A percentile compares a stretch with the other conserved stretches of the same genome.
phyloP scores from a whole-genome alignment of 1,284 basidiomycete species.

The Marasmius oreades region DNA sequence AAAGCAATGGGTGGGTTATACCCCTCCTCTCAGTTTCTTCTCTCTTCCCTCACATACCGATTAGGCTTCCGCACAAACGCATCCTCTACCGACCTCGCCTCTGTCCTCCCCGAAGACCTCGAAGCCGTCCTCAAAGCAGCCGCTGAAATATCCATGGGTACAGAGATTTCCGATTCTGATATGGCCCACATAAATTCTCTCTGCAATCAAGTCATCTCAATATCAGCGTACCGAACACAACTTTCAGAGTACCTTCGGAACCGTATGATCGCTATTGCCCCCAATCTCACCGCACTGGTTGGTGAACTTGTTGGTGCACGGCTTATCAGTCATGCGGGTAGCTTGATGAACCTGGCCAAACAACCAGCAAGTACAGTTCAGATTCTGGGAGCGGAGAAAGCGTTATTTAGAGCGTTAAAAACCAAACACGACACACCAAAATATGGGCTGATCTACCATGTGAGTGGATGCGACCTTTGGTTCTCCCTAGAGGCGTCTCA shows the following conservation, averaged over 20 bases:
- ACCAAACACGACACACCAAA: conserved; percentile 99
- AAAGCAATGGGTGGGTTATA: conserved; percentile 71
- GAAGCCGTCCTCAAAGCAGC: conserved; percentile 90
- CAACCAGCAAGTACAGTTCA: conserved; percentile 98
- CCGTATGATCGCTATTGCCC: conserved; percentile 96
- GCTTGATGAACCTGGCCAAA: conserved; percentile 91
- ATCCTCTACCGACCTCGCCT: conserved; percentile 78
- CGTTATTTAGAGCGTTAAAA: conserved; percentile 96
- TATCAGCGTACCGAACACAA: conserved; percentile 91
- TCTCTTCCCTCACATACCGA: conserved; percentile 12
- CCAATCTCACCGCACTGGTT: conserved; percentile 93
- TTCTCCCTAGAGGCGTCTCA: conserved; percentile 8
- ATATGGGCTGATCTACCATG: conserved; percentile 96
- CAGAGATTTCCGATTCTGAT: conserved; percentile 95
- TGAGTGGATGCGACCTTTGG: conserved; percentile 32
- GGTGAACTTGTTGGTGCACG: conserved; percentile 97
- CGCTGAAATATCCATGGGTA: conserved; percentile 97
- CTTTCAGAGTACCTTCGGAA: conserved; percentile 94
- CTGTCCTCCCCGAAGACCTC: conserved; percentile 93
- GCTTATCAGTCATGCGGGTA: conserved; percentile 95
- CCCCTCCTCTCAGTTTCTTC: not conserved
- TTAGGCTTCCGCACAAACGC: conserved; percentile 95
- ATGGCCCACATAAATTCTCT: conserved; percentile 93
- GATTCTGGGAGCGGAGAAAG: conserved; percentile 98
- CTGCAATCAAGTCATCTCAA: conserved; percentile 96